Evolutionary conservation across 768 basidiomycete genomes (phyloP), one percentile per base, ranked within the genome.

Genomic region (Tylopilus felleus): DNA sequence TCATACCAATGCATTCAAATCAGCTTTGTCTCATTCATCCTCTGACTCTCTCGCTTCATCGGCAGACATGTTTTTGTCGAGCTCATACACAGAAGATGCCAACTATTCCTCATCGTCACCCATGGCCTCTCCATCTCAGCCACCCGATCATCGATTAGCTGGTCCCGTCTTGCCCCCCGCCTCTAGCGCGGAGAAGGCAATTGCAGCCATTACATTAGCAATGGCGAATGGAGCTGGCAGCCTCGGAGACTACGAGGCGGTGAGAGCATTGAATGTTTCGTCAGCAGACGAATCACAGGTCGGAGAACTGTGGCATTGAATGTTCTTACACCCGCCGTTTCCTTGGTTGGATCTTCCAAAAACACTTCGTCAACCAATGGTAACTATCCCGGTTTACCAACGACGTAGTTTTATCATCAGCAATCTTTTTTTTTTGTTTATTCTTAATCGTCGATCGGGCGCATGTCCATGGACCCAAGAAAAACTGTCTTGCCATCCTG

Each of bases 161-260:
- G 38, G 25, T 45, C 21, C 42, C 28, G 44, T 48, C 39, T 45
- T 49, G 9, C 54, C 63, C n/a, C 57, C 72, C 19, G 67, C 81
- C 12, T 76, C 81, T 41, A 75, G 73, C 33, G 71, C 80, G 19
- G 83, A 85, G 59, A 84, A 82, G 61, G 80, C 80, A 16, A 74
- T 85, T 47, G 82, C 82, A 17, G 82, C 81, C 17, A 74, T 85
- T 28, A 75, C 73, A 29, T 68, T 86, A 3, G 83, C 81, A 17
- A 76, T 86, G 71, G 84, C 84, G 13, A 85, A 79, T 55, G 85
- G 84, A 39, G 83, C 83, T 10, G 83, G 80, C 6, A 77, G 82
- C 25, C 64, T 86, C 36, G 76, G 75, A 49, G 84, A 86, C 61
- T 85, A 85, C 52, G 71, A 73, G 49, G 75, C 78, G 2, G 70